phyloP scores from a whole-genome alignment of 2,329 filamentous ascomycete species.

The Cladophialophora yegresii region DNA sequence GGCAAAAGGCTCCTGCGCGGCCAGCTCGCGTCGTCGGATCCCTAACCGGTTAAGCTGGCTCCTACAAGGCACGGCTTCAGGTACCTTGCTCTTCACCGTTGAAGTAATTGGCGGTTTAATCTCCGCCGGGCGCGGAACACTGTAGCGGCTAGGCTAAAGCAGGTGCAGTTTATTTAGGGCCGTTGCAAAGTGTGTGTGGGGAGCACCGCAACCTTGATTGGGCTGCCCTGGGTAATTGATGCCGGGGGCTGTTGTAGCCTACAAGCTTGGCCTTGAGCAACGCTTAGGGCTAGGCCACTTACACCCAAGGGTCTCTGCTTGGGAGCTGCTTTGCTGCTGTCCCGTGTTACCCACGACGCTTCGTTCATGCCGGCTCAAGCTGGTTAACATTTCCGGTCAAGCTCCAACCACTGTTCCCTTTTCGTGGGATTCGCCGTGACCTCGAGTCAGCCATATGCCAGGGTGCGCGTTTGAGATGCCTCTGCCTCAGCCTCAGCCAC shows the following conservation, averaged over 20 bases:
- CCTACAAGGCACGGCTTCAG: constrained; percentile 6
- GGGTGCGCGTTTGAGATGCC: constrained; percentile 20
- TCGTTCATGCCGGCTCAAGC: constrained; percentile 11
- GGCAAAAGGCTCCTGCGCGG: constrained; percentile 18
- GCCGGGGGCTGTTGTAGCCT: neutral
- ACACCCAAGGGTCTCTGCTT: neutral
- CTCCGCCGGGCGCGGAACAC: constrained; percentile 16
- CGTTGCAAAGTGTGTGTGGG: neutral
- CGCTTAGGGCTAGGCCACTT: constrained; percentile 7
- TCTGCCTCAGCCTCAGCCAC: neutral
- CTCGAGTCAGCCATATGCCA: constrained; percentile 11
- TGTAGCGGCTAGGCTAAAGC: constrained; percentile 11
- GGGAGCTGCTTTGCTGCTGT: neutral
- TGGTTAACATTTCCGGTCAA: constrained; percentile 1
- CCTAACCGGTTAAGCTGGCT: constrained; percentile 6
- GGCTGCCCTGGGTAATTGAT: neutral
- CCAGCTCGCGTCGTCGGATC: constrained; percentile 16
- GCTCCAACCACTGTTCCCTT: constrained; percentile 2
- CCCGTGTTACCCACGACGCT: neutral
- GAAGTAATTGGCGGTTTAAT: constrained; percentile 21
- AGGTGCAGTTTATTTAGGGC: constrained; percentile 15
- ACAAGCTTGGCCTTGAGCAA: constrained; percentile 2
- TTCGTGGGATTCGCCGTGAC: constrained; percentile 1
- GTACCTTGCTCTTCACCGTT: constrained; percentile 4
- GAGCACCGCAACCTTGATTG: neutral